Evolutionary conservation across 2,329 filamentous ascomycete species (phyloP), one percentile per base, ranked within the genome.

Genomic region (Huntiella abstrusa): DNA sequence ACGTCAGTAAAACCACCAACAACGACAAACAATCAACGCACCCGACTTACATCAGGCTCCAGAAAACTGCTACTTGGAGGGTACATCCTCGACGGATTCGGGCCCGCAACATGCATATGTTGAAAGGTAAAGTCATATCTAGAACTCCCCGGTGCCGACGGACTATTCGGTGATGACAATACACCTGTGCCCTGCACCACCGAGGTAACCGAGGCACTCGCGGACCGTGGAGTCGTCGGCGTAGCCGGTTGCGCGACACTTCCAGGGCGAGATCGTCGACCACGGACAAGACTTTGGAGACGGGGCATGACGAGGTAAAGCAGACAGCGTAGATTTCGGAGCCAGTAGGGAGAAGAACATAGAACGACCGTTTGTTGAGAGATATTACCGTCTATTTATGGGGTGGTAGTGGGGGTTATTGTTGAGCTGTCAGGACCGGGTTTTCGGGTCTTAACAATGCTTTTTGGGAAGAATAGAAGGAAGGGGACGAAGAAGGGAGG

Each of bases 91-190:
- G 51, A 51, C 28, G 53, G 47, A 22, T 17, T 34, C 17, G 5
- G 44, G 35, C 13, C 41, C 16, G 11, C 55, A 53, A 34, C 41
- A 12, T 10, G 28, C 41, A 35, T 17, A 10, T 43, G 19, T 41
- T 53, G 53, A 35, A 63, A 63, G 4, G 60, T 62, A 40, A 63
- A 63, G 16, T 56, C 55, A 37, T 56, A 60, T 34, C 52, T 51
- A 32, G 38, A 40, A 19, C 5, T 40, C 4, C 38, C 22, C 5
- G 38, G 22, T 16, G 37, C 13, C 11, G 37, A n/a, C n/a, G 22
- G 22, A 28, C 22, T 28, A 28, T 28, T 28, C 22, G 22, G 22
- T 28, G 22, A 10, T 7, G 22, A 28, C 22, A 28, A 7, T 7
- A 8, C 22, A 28, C 17, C 17, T 11, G n/a, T 33, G 13, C n/a